Evolutionary conservation across 371 early-diverging fungal species (phyloP).

Genomic region (Mucor sp.): DNA sequence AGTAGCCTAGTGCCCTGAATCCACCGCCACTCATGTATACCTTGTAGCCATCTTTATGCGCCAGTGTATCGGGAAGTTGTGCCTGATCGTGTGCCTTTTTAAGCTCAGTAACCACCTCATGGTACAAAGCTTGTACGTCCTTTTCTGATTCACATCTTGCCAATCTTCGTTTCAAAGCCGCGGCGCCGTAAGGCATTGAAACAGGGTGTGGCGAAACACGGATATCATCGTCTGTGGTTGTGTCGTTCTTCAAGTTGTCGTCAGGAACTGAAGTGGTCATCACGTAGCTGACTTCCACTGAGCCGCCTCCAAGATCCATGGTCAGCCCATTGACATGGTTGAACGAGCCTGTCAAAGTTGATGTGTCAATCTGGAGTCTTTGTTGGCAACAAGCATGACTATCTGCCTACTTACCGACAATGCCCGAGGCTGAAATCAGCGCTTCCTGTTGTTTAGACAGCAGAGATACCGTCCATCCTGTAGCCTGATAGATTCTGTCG

Average conservation of each 20-base stretch:
- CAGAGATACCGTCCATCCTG: constrained; percentile 55
- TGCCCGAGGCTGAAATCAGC: constrained; percentile 62
- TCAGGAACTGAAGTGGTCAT: constrained; percentile 9
- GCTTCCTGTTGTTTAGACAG: constrained; percentile 61
- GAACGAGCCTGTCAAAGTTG: constrained; percentile 46
- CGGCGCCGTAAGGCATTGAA: constrained; percentile 66
- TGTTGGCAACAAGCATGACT: not conserved
- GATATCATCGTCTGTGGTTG: constrained; percentile 18
- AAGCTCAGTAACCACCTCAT: constrained; percentile 38
- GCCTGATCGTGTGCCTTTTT: constrained; percentile 29
- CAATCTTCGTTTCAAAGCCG: constrained; percentile 50
- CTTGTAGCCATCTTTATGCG: constrained; percentile 44
- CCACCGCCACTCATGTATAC: constrained; percentile 68
- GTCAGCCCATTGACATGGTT: constrained; percentile 60
- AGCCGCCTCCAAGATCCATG: constrained; percentile 69
- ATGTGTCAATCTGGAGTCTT: not conserved
- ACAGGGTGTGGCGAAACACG: constrained; percentile 50
- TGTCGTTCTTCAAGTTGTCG: not conserved
- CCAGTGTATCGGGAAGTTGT: constrained; percentile 37
- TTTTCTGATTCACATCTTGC: constrained; percentile 30
- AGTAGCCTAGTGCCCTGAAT: constrained; percentile 60
- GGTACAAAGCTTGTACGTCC: constrained; percentile 39
- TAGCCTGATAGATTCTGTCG: constrained; percentile 45
- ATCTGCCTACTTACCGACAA: constrained; percentile 44
- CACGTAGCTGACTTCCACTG: constrained; percentile 66